These are phyloP conservation scores for Colletotrichum lindemuthianum DNA, from an alignment of 2,329 filamentous ascomycete genomes.

Conservation along the genomic window DNA sequence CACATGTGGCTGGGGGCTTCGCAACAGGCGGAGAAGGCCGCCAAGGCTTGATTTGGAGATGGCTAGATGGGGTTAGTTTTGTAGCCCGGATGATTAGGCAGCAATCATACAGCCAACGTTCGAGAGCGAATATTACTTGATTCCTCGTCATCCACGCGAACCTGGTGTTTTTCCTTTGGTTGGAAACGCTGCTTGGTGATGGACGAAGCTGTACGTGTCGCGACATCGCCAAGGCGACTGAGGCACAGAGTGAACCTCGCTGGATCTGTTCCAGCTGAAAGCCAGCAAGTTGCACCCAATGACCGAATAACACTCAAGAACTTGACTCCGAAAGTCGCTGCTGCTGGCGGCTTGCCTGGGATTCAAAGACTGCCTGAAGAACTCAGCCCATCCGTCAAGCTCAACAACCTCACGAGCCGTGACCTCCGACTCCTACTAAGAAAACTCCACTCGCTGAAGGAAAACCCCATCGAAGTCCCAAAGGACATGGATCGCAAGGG, in stretches of 20 bases:
- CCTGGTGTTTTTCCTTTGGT: no score
- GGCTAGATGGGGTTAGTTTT: background rate
- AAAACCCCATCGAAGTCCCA: slow-evolving; percentile 11
- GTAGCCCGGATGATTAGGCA: slow-evolving; percentile 4
- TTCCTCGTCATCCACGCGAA: no score
- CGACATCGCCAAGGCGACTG: no score
- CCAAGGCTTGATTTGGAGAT: background rate
- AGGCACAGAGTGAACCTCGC: no score
- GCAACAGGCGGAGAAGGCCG: slow-evolving; percentile 18
- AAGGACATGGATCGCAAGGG: slow-evolving; percentile 15
- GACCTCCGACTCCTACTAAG: slow-evolving; percentile 26
- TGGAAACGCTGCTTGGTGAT: background rate
- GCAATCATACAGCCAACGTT: slow-evolving; percentile 4
- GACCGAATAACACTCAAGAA: no score
- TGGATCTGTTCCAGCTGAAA: no score
- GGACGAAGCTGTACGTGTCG: no score
- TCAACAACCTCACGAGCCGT: slow-evolving; percentile 17
- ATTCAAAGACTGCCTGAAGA: slow-evolving; percentile 7
- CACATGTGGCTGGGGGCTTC: no score
- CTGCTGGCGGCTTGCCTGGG: background rate
- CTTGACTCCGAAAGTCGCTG: no score
- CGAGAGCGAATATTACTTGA: background rate
- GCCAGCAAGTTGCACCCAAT: no score
- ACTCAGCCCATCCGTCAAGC: slow-evolving; percentile 8
- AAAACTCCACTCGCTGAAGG: slow-evolving; percentile 23